Evolutionary conservation across 495 filamentous ascomycete species (phyloP).

Genomic region (Trichocladium uniseriatum): DNA sequence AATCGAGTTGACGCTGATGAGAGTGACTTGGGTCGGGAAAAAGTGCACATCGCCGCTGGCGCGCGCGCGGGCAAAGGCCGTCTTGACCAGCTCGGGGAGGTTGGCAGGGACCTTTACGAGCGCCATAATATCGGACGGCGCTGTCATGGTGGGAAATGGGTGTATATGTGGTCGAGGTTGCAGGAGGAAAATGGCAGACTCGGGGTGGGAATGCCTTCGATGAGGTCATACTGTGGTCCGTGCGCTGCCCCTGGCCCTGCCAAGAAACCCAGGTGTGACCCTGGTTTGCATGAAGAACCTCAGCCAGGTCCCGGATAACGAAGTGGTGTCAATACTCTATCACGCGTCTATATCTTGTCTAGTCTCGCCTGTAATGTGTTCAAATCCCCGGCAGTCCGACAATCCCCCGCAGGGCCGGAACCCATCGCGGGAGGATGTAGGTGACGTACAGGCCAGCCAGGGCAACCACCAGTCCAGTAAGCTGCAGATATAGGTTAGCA

Average conservation of each 20-base stretch:
- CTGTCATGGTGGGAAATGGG: conserved; percentile 6
- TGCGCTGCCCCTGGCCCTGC: conserved; percentile 12
- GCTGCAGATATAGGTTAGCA: conserved; percentile 29
- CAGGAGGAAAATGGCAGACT: background rate
- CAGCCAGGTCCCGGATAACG: too few relatives aligned
- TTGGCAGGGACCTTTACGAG: conserved; percentile 21
- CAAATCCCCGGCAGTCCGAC: conserved; percentile 68
- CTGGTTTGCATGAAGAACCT: background rate
- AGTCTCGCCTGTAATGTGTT: background rate
- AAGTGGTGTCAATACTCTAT: conserved; percentile 4
- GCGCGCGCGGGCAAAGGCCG: conserved; percentile 45
- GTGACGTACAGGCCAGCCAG: conserved; percentile 57
- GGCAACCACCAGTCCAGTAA: conserved; percentile 65
- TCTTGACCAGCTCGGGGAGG: conserved; percentile 46
- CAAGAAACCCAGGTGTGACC: too few relatives aligned
- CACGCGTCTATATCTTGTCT: background rate
- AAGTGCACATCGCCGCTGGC: conserved; percentile 47
- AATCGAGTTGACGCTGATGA: conserved; percentile 45
- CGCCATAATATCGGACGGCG: conserved; percentile 12
- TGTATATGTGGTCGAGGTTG: background rate
- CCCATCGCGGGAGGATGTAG: conserved; percentile 65
- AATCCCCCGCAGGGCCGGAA: conserved; percentile 52
- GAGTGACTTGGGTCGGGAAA: conserved; percentile 49
- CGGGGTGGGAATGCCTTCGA: conserved; percentile 25
- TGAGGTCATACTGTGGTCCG: conserved; percentile 26